Evolutionary conservation across 768 basidiomycete genomes (phyloP).

Genomic region (Tremella fuciformis): DNA sequence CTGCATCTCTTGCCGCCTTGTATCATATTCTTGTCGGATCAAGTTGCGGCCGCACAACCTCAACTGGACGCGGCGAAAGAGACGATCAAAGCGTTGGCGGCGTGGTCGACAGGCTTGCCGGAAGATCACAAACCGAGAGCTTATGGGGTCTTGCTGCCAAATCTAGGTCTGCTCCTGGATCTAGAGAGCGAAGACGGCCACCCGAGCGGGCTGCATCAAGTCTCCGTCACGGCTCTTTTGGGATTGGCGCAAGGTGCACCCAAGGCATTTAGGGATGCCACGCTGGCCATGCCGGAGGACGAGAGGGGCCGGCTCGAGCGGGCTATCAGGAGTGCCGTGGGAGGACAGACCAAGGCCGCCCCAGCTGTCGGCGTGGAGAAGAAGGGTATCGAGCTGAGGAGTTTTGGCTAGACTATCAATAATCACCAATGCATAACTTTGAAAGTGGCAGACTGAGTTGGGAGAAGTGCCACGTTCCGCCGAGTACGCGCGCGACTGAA

Average conservation of each 20-base stretch:
- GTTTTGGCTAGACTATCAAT: conserved; percentile 30
- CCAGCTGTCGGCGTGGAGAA: conserved; percentile 23
- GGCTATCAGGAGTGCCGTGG: conserved; percentile 71
- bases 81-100: conserved; percentile 74
- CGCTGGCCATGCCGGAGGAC: conserved; percentile 62
- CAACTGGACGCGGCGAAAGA: conserved; percentile 65
- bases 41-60: conserved; percentile 61
- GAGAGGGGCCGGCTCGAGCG: conserved; percentile 67
- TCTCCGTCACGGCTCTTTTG: conserved; percentile 67
- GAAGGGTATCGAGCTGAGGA: conserved; percentile 43
- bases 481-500: too few species aligned
- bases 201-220: conserved; percentile 57
- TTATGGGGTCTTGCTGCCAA: conserved; percentile 71
- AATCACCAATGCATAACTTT: neutral
- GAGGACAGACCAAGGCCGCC: neutral
- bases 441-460: neutral
- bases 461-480: too few species aligned
- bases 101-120: conserved; percentile 60
- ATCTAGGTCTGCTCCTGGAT: conserved; percentile 67
- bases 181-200: conserved; percentile 48
- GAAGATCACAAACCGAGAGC: conserved; percentile 62
- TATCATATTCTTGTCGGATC: conserved; percentile 72
- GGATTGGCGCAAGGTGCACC: conserved; percentile 70
- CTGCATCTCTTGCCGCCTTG: conserved; percentile 73
- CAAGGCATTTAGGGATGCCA: conserved; percentile 77